These are phyloP conservation scores for Grosmannia serpens DNA, from an alignment of 2,329 filamentous ascomycete genomes.

Conservation along the genomic window DNA sequence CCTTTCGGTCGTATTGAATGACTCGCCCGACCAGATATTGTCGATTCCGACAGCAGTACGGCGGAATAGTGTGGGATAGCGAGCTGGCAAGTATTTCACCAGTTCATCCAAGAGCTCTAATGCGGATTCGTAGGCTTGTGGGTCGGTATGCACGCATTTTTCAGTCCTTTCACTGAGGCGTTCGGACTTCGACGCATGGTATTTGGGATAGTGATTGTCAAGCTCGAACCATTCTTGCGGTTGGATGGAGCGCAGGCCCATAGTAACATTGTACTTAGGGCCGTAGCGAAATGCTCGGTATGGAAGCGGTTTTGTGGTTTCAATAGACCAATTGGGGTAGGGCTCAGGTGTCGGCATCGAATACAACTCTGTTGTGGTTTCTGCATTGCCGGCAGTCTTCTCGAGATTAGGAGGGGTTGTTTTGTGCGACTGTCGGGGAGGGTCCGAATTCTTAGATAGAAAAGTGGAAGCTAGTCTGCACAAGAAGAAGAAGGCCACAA, in stretches of 20 bases:
- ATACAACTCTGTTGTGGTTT: conserved; percentile 26
- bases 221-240: conserved; percentile 75
- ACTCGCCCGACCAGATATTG: conserved; percentile 61
- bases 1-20: conserved; percentile 53
- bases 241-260: conserved; percentile 61
- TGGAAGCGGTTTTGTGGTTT: conserved; percentile 58
- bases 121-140: conserved; percentile 59
- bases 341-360: conserved; percentile 46
- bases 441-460: neutral
- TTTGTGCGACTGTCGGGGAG: neutral
- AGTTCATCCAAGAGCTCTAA: conserved; percentile 69
- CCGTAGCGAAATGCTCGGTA: conserved; percentile 72
- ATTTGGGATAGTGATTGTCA: conserved; percentile 66
- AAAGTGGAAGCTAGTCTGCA: neutral
- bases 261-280: conserved; percentile 64
- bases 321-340: conserved; percentile 58
- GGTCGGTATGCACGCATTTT: conserved; percentile 58
- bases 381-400: conserved; percentile 14
- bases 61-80: conserved; percentile 62
- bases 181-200: conserved; percentile 57
- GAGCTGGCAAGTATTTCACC: conserved; percentile 55
- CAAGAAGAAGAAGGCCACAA: neutral
- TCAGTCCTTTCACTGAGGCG: conserved; percentile 55
- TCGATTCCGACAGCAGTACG: conserved; percentile 53
- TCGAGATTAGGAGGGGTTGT: neutral